Conservation (phyloP, 768 basidiomycete species). For the Ramaria sp. region DNA sequence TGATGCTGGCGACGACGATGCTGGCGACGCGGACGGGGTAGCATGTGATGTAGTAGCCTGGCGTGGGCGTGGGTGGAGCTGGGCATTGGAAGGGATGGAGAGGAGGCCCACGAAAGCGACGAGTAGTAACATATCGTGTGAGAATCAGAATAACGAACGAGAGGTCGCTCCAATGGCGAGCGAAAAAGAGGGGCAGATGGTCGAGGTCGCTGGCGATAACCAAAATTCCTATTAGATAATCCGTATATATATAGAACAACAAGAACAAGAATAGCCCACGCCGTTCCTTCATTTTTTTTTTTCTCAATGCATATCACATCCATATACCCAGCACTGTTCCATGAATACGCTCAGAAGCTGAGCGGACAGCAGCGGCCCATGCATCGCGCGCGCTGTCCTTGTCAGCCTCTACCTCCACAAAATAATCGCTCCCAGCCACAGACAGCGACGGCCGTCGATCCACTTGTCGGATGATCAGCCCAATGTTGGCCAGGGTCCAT, state of each 20-base stretch:
- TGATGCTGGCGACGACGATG: conserved; percentile 2
- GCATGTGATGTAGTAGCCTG: not conserved
- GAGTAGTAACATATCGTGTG: no score
- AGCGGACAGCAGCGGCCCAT: conserved; percentile 27
- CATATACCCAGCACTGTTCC: not conserved
- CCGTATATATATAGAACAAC: no score
- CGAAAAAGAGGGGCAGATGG: no score
- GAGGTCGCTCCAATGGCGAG: no score
- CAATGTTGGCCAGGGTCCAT: conserved; percentile 26
- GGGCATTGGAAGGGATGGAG: conserved; percentile 29
- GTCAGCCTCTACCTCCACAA: conserved; percentile 41
- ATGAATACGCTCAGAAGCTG: conserved; percentile 12
- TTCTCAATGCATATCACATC: not conserved
- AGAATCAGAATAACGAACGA: no score
- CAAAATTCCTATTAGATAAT: no score
- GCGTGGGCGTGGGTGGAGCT: conserved; percentile 10
- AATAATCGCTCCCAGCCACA: conserved; percentile 41
- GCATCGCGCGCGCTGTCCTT: not conserved
- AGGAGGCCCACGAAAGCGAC: conserved; percentile 20
- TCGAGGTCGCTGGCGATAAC: no score
- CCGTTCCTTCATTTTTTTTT: no score
- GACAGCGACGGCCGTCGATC: conserved; percentile 51
- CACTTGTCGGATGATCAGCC: conserved; percentile 37
- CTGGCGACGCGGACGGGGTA: not conserved
- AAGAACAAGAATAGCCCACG: no score